Percentiles rank a stretch among this genome's conserved stretches.
These are phyloP conservation scores for Gastrodia elata DNA, from an alignment of 106 monocot species.

Conservation along the genomic window DNA sequence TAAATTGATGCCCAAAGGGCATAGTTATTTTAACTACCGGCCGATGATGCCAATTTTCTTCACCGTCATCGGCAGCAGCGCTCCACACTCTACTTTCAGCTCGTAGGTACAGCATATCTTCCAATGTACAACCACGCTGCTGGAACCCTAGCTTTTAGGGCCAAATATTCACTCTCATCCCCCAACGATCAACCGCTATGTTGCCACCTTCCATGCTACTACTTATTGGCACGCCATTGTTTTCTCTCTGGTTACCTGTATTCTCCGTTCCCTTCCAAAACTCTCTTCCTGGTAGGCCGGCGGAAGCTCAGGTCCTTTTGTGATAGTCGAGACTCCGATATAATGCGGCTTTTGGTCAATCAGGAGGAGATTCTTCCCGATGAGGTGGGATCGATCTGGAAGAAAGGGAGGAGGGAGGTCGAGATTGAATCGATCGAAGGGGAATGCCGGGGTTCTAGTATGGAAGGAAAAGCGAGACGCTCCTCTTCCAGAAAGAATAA, in stretches of 20 bases:
- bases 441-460: not conserved
- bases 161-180: conserved; percentile 11
- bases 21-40: too few species aligned
- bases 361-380: not conserved
- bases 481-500: not conserved
- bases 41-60: too few species aligned
- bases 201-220: not conserved
- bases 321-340: not conserved
- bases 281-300: not conserved
- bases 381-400: not conserved
- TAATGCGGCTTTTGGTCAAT: not conserved
- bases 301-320: not conserved
- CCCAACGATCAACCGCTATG: not conserved
- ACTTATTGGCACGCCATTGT: conserved; percentile 12
- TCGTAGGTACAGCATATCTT: too few species aligned
- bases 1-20: too few species aligned
- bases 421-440: not conserved
- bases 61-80: too few species aligned
- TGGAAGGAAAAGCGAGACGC: not conserved
- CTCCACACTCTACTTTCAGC: too few species aligned
- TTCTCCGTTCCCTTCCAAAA: conserved; percentile 5
- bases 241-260: conserved; percentile 7
- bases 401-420: conserved; percentile 3
- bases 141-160: conserved; percentile 15
- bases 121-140: conserved; percentile 12